Conservation (phyloP, 2,329 filamentous ascomycete genomes). For the Stachybotrys elegans region DNA sequence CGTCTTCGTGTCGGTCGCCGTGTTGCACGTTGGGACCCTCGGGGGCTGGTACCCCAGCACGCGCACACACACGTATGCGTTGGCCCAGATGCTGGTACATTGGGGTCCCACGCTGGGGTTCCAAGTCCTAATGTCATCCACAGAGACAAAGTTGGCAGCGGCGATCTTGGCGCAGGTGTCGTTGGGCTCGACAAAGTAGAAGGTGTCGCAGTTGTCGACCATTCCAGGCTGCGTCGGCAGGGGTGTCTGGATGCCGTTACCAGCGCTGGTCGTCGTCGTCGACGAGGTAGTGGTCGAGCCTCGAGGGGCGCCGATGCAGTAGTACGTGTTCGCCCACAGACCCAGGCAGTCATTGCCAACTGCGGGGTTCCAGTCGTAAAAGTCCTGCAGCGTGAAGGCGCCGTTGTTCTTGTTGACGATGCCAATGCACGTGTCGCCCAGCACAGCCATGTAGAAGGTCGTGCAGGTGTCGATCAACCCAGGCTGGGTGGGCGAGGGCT, state of each 20-base stretch:
- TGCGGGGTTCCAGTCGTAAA: not conserved
- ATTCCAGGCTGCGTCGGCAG: not conserved
- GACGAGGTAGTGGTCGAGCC: not conserved
- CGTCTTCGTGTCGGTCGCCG: not conserved
- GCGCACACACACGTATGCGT: not conserved
- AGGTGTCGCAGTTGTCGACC: not conserved
- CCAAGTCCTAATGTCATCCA: not conserved
- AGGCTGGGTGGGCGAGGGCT: not conserved
- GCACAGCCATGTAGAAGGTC: not conserved
- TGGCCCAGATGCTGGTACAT: not conserved
- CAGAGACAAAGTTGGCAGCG: not conserved
- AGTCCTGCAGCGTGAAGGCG: not conserved
- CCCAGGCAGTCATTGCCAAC: not conserved
- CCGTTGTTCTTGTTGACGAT: not conserved
- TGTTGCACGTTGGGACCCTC: not conserved
- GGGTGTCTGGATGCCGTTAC: not conserved
- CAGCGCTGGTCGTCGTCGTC: not conserved
- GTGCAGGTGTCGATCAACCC: not conserved
- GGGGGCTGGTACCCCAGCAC: constrained; percentile 3
- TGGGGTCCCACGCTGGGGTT: not conserved
- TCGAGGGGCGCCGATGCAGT: not conserved
- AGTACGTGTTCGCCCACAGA: not conserved
- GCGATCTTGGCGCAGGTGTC: not conserved
- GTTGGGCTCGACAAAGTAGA: not conserved
- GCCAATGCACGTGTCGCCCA: not conserved